phyloP scores from a whole-genome alignment of 2,329 filamentous ascomycete genomes.

The Diaporthe sp. region DNA sequence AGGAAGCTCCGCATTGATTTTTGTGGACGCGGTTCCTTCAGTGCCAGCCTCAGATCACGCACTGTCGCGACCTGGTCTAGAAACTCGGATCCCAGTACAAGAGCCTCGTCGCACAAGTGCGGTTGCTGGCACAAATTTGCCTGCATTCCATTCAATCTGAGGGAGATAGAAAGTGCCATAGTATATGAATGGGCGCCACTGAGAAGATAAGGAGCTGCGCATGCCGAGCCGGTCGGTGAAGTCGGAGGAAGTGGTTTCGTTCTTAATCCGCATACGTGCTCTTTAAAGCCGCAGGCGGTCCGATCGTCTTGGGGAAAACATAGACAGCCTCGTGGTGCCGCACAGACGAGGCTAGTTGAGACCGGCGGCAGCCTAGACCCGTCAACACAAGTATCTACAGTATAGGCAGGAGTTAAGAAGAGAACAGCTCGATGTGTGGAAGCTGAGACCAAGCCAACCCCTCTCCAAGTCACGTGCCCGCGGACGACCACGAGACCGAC shows the following conservation, averaged over 20 bases:
- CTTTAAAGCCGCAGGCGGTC: no score
- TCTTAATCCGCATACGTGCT: no score
- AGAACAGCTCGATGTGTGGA: no score
- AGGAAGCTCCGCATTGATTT: background rate
- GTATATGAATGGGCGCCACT: background rate
- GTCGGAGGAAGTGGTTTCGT: background rate
- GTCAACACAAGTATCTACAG: no score
- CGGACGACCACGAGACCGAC: no score
- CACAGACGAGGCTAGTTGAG: no score
- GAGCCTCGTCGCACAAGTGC: background rate
- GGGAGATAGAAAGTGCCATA: background rate
- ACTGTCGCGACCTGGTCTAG: background rate
- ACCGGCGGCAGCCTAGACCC: no score
- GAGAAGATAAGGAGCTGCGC: background rate
- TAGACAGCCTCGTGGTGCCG: no score
- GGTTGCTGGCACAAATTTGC: background rate
- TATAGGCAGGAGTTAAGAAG: no score
- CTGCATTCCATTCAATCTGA: background rate
- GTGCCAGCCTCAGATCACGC: background rate
- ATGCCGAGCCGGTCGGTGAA: background rate
- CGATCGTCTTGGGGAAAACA: no score
- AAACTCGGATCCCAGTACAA: background rate
- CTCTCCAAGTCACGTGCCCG: no score
- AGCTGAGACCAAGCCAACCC: no score
- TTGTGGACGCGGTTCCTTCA: background rate